These are phyloP conservation scores for Apiospora kogelbergensis DNA, from an alignment of 2,329 filamentous ascomycete species.

Conservation along the genomic window DNA sequence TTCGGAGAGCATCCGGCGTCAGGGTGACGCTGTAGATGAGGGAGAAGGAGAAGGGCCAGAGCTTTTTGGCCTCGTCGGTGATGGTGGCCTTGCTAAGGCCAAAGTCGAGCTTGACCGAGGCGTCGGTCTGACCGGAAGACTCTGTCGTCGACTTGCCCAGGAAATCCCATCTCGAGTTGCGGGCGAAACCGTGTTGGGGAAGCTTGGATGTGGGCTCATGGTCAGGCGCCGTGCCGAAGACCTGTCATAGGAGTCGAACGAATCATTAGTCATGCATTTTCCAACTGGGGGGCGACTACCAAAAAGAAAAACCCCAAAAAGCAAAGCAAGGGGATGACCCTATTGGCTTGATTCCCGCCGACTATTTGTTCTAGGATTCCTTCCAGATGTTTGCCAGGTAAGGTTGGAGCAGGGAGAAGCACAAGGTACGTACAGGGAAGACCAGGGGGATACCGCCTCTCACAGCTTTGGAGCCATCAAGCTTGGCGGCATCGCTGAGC, in stretches of 20 bases:
- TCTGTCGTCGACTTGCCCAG: conserved; percentile 83
- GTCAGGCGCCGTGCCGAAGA: conserved; percentile 80
- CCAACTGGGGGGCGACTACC: no score
- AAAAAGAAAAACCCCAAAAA: no score
- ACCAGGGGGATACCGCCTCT: conserved; percentile 90
- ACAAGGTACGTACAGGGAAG: conserved; percentile 69
- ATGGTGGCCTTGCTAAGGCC: conserved; percentile 77
- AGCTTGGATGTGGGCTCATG: conserved; percentile 77
- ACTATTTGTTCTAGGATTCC: background rate
- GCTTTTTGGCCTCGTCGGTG: conserved; percentile 63
- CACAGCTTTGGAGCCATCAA: conserved; percentile 88
- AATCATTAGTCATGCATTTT: background rate
- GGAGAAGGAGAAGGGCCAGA: conserved; percentile 86
- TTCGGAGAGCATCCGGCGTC: conserved; percentile 71
- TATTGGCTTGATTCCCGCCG: background rate
- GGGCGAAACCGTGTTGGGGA: conserved; percentile 93
- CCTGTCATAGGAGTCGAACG: conserved; percentile 44
- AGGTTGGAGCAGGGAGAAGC: background rate
- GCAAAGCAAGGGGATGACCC: background rate
- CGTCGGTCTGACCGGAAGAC: conserved; percentile 51
- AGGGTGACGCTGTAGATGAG: conserved; percentile 93
- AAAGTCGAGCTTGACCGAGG: conserved; percentile 91
- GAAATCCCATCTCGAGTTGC: conserved; percentile 89
- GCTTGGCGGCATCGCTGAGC: conserved; percentile 73
- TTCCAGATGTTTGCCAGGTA: conserved; percentile 2